These are phyloP conservation scores for Globisporangium heterothallicum DNA, from an alignment of 352 stramenopile genomes.

Conservation along the genomic window DNA sequence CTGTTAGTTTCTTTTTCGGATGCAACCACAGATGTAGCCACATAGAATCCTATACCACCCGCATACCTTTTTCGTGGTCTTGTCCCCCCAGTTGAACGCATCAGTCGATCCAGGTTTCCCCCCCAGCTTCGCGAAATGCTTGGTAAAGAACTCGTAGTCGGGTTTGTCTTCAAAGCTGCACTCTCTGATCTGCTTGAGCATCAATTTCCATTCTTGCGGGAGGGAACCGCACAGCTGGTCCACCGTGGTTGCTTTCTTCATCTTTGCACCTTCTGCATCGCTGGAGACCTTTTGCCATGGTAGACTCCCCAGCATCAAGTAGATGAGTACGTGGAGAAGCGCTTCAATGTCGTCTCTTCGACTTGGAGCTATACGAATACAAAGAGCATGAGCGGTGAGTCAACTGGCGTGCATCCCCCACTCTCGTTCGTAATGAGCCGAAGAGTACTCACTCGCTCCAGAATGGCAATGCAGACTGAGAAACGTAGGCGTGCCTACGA, in stretches of 20 bases:
- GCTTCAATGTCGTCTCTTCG: slow-evolving; percentile 91
- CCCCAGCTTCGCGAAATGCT: slow-evolving; percentile 49
- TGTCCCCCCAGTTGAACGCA: slow-evolving; percentile 41
- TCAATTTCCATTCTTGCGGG: slow-evolving; percentile 41
- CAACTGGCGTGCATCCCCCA: too few species aligned
- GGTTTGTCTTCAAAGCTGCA: slow-evolving; percentile 71
- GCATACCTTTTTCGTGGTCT: slow-evolving; percentile 7
- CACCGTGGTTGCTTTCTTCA: slow-evolving; percentile 52
- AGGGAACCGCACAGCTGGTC: slow-evolving; percentile 53
- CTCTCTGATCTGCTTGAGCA: slow-evolving; percentile 52
- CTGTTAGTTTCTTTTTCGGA: background rate
- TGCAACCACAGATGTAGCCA: background rate
- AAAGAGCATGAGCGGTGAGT: too few species aligned
- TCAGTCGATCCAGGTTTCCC: slow-evolving; percentile 25
- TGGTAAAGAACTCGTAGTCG: slow-evolving; percentile 65
- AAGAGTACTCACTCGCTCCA: slow-evolving; percentile 72
- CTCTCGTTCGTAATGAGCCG: too few species aligned
- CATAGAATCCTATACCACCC: background rate
- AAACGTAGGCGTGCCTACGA: slow-evolving; percentile 91
- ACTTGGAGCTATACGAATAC: slow-evolving; percentile 49
- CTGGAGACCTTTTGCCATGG: slow-evolving; percentile 59
- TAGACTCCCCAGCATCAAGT: slow-evolving; percentile 78
- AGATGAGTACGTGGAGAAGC: slow-evolving; percentile 86
- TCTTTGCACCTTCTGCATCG: slow-evolving; percentile 60
- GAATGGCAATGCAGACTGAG: slow-evolving; percentile 86